Evolutionary conservation across 192 early-diverging fungal species (phyloP), one percentile per base, ranked within the genome.

Genomic region (Coemansia sp.): DNA sequence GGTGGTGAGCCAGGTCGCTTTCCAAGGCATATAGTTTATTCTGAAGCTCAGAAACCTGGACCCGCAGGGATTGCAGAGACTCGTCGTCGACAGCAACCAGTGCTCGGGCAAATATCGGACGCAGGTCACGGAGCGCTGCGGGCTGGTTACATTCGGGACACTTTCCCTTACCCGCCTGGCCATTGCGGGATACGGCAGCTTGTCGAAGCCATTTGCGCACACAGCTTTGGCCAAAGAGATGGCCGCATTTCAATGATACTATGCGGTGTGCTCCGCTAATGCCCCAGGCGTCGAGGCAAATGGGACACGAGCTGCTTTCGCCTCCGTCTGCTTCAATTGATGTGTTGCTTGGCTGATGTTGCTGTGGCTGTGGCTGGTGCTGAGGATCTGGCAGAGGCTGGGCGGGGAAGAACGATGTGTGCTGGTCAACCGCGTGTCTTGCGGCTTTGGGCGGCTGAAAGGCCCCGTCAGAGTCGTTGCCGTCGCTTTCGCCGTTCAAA

Each of bases 81-180:
- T 14, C 44, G 14, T 41, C 53, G 10, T 68, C 60, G 0, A 50
- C 53, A 0, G 60, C 65, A 1, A 47, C 55, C 11, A 73, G 58
- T 1, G 45, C 29, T 5, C 65, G 55, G 1, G 65, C 64, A 18
- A 64, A 63, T 14, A 67, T 48, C 4, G 59, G 41, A 25, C 72
- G 64, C 14, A 75, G 49, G n/a, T 75, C 72, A 27, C 60, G 39
- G 27, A 19, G n/a, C 0, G 33, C 40, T 2, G 65, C 46, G 10
- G 43, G 19, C 38, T 64, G 60, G 27, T 67, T 63, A 34, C 72
- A 75, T 9, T 63, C 64, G 11, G 72, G 72, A 11, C 72, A 75
- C 34, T 29, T 49, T 15, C 50, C 64, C 32, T 61, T 26, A 14
- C n/a, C n/a, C n/a, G n/a, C n/a, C 13, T 41, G 35, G 13, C 29